Evolutionary conservation across 1,284 basidiomycete species (phyloP), one percentile per base, ranked within the genome.

Genomic region (Inonotus obliquus): DNA sequence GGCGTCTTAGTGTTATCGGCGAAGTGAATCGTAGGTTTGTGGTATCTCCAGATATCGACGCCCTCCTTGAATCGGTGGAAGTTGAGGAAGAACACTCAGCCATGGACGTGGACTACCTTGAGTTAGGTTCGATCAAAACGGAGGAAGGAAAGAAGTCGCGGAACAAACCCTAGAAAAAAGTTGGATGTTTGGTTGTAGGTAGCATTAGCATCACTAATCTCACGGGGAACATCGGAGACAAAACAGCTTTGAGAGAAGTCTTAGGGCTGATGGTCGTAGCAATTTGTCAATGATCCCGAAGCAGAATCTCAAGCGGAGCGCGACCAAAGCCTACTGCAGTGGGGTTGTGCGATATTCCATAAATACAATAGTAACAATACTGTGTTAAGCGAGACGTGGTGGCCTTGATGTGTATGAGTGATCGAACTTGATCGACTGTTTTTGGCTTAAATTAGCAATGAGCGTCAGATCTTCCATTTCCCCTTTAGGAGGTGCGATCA

Each of bases 1-100:
- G 86, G 65, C 77, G 77, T 9, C 76, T 95, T 13, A 81, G 81
- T 41, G 83, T 94, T 5, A 76, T 97, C 0, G 95, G 95, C 29
- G 90, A 95, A 70, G 82, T 97, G 54, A 87, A 90, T 76, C 88
- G 91, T 69, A 84, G 89, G 62, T 96, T 95, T 67, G 81, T 92
- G 41, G 90, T 90, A 53, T 91, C 92, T 1, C 95, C 95, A 0
- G 86, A 97, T 69, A 78, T 97, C 7, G 91, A 95, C 57, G 75
- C 83, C 1, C 77, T 97, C 48, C 78, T 97, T 5, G 73, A 78
- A n/a, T 85, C 87, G 11, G 80, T 93, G 77, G 84, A 87, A 61
- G 69, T 77, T 45, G 77, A 78, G n/a, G 85, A 86, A 57, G 69
- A 65, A 60, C 72, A 67, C 29, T 67, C 66, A 41, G 61, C 60